Evolutionary conservation across 169 alveolate genomes (phyloP), one percentile per base, ranked within the genome.

Genomic region (Eimeria brunetti): DNA sequence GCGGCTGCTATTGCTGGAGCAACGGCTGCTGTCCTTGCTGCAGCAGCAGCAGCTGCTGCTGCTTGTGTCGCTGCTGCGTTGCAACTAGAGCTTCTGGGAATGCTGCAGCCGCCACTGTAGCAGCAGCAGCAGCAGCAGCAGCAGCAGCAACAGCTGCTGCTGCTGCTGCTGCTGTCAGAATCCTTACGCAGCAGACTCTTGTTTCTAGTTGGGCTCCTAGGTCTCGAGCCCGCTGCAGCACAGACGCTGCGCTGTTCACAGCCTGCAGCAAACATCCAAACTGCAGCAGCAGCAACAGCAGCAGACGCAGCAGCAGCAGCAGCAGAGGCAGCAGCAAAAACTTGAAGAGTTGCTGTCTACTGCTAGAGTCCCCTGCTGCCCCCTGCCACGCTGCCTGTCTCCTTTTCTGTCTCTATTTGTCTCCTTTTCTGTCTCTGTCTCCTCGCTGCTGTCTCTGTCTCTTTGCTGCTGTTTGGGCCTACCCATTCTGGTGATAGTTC

Each of bases 191-290:
- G 81, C 84, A 64, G 33, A 64, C 71, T 46, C 71, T 38, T n/a
- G 69, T 62, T 53, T 67, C 85, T 33, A 64, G 56, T 51, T 64
- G 94, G 0, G 67, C 46, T 20, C 85, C 84, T 24, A 64, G 6
- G 20, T 67, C 94, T 5, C 85, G 41, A 20, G 81, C 84, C 8
- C 94, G 69, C 94, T 88, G 94, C 94, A 88, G 94, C 85, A 88
- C 85, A 6, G 84, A 67, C 3, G 94, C 94, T 36, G 81, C 85
- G 36, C 49, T 41, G 36, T 69, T 62, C 33, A 88, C 85, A 6
- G 85, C 46, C 85, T 88, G 94, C 94, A 88, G 94, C 94, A 88
- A 78, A 44, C 85, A 88, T 4, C 94, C 94, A 41, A 88, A 62
- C 85, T 62, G 85, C 84, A 62, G 46, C 56, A 85, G 64, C 69